phyloP scores from a whole-genome alignment of 805 yeast species.

The Kodamaea nitidulidarum region DNA sequence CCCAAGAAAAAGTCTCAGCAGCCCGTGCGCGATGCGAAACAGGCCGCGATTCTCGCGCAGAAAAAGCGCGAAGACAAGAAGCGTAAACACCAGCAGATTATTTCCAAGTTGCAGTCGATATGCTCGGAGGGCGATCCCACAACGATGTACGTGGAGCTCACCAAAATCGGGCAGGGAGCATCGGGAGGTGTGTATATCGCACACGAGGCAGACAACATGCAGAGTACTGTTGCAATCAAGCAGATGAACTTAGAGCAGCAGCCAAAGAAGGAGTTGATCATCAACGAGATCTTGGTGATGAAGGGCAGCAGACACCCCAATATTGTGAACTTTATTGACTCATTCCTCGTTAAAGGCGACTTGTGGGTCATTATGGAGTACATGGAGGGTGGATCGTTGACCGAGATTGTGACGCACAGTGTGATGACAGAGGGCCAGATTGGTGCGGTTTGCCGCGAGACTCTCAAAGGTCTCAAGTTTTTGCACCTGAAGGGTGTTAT shows the following conservation, averaged over 20 bases:
- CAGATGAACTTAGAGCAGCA: conserved; percentile 94
- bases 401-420: conserved; percentile 90
- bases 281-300: conserved; percentile 95
- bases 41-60: conserved; percentile 54
- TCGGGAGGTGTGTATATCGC: conserved; percentile 97
- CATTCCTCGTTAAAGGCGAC: conserved; percentile 66
- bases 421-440: conserved; percentile 92
- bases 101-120: conserved; percentile 65
- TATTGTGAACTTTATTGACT: conserved; percentile 90
- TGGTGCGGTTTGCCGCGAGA: conserved; percentile 91
- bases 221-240: conserved; percentile 80
- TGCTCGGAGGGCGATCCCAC: conserved; percentile 87
- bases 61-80: conserved; percentile 77
- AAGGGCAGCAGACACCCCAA: conserved; percentile 84
- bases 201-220: conserved; percentile 47
- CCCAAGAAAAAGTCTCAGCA: conserved; percentile 18
- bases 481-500: conserved; percentile 89
- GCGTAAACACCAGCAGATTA: conserved; percentile 65
- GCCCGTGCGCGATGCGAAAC: conserved; percentile 48
- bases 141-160: conserved; percentile 58
- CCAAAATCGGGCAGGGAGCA: conserved; percentile 96
- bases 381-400: conserved; percentile 97
- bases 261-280: conserved; percentile 91
- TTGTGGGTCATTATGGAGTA: conserved; percentile 98
- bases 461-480: conserved; percentile 79